These are phyloP conservation scores for Penicillium concentricum DNA, from an alignment of 2,329 filamentous ascomycete species.

Conservation along the genomic window DNA sequence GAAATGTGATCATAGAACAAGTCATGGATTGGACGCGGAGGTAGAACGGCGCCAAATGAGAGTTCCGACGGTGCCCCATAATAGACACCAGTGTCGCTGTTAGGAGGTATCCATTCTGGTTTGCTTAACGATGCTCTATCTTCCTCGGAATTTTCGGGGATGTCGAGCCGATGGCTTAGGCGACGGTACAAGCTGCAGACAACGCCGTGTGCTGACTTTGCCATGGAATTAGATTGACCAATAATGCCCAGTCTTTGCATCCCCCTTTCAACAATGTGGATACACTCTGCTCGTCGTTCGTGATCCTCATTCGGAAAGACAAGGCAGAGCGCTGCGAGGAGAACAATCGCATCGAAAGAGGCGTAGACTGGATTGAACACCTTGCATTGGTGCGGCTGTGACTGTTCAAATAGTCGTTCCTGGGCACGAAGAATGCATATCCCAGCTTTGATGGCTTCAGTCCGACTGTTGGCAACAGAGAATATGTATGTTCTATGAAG, in stretches of 20 bases:
- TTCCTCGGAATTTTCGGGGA: background rate
- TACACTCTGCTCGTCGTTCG: conserved; percentile 5
- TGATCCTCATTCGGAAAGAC: conserved; percentile 9
- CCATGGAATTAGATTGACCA: conserved; percentile 17
- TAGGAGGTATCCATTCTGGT: background rate
- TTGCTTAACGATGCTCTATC: background rate
- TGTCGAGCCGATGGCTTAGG: conserved; percentile 1
- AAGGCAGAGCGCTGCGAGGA: conserved; percentile 12
- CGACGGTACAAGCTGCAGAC: conserved; percentile 16
- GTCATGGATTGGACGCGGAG: conserved; percentile 17
- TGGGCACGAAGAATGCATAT: no score
- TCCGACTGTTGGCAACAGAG: conserved; percentile 15
- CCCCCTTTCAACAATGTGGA: conserved; percentile 9
- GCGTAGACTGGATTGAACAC: conserved; percentile 22
- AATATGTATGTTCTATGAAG: conserved; percentile 22
- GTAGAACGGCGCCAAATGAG: conserved; percentile 4
- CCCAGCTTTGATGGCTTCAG: no score
- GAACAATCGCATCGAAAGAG: conserved; percentile 22
- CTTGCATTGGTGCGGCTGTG: conserved; percentile 14
- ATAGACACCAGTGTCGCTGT: background rate
- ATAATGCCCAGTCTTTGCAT: conserved; percentile 10
- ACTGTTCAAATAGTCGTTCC: conserved; percentile 14
- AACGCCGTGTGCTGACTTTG: conserved; percentile 15
- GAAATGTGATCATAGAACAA: conserved; percentile 16
- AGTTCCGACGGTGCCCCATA: background rate